phyloP scores from a whole-genome alignment of 108 stramenopile genomes.

The Nitzschia sp. region DNA sequence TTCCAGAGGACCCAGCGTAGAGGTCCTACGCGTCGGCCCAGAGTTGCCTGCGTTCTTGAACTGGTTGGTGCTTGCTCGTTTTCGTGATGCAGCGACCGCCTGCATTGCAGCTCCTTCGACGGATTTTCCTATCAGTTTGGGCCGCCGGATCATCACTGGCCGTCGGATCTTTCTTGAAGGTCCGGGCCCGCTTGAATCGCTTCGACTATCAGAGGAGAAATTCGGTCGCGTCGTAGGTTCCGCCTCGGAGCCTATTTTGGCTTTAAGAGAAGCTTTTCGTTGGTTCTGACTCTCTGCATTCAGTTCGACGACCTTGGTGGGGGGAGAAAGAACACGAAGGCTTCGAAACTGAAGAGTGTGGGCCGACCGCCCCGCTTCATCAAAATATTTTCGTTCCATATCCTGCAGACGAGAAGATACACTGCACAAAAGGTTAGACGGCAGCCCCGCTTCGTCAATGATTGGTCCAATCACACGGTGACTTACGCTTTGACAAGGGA shows the following conservation, averaged over 20 bases:
- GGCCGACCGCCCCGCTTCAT: background rate
- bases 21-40: background rate
- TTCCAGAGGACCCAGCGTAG: background rate
- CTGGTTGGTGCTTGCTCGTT: constrained; percentile 51
- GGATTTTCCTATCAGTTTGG: constrained; percentile 77
- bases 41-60: constrained; percentile 32
- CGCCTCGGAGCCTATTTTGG: background rate
- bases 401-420: constrained; percentile 7
- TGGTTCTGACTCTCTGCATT: background rate
- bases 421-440: background rate
- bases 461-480: background rate
- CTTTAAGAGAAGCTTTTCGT: background rate
- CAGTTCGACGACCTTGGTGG: background rate
- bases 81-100: constrained; percentile 64
- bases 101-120: constrained; percentile 82
- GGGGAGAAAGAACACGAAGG: constrained; percentile 8
- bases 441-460: background rate
- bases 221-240: background rate
- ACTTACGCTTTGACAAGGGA: constrained; percentile 35
- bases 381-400: background rate
- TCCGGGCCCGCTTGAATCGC: background rate
- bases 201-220: background rate
- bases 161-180: constrained; percentile 44
- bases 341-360: background rate
- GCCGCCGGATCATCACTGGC: constrained; percentile 64